Evolutionary conservation across 2,329 filamentous ascomycete genomes (phyloP), one percentile per base, ranked within the genome.

Genomic region (Hypoxylon sp.): DNA sequence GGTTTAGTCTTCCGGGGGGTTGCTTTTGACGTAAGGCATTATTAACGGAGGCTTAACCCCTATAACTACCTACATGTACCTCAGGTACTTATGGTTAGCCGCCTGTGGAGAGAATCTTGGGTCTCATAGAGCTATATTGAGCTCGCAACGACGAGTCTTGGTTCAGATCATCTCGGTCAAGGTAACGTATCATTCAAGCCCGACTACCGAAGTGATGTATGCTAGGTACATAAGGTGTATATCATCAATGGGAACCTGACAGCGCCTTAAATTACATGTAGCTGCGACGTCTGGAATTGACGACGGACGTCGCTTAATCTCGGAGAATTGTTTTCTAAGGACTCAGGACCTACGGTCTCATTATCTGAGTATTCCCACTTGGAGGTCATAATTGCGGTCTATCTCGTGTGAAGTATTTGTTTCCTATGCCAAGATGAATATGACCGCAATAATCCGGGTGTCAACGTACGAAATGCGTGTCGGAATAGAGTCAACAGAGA

Each of bases 121-220:
- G 4, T 32, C 49, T 30, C 22, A n/a, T n/a, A n/a, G n/a, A n/a
- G n/a, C n/a, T n/a, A n/a, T n/a, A n/a, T n/a, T 33, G 26, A 42
- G 44, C 42, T 53, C 49, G 33, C 44, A 61, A 61, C 46, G 28
- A 48, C 14, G 52, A 52, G 51, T 38, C 59, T 52, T 51, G 40
- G 16, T n/a, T 42, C 49, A 22, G 9, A 46, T 8, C 24, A 16
- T 38, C 30, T 53, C n/a, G 22, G 30, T 30, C 16, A 32, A 44
- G 32, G 53, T 63, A 63, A 63, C 52, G 53, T 63, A 9, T 32
- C 60, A 63, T 63, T 24, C n/a, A 40, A 6, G 33, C n/a, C 36
- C 18, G 36, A 56, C 28, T 38, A 42, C 28, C 45, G 44, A 61
- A 48, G 54, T 9, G 30, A 40, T 16, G 16, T 40, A 18, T 4